Conservation (phyloP, 2,329 filamentous ascomycete species). For the Neocucurbitaria cava region DNA sequence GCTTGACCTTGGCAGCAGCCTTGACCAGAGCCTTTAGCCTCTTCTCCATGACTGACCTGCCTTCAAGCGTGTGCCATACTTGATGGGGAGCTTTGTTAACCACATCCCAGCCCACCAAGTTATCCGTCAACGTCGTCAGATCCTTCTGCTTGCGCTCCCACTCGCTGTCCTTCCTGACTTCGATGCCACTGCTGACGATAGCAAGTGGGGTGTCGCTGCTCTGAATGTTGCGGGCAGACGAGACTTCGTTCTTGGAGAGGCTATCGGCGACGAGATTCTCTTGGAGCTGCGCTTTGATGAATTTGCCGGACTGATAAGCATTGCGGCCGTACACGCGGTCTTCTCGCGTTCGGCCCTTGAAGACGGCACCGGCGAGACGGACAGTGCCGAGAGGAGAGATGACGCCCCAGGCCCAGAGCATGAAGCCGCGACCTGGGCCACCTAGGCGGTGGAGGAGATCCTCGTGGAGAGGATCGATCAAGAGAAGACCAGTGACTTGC, state of each 20-base stretch:
- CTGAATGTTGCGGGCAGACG: constrained; percentile 80
- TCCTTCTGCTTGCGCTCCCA: constrained; percentile 91
- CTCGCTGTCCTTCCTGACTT: constrained; percentile 68
- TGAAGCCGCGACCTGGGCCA: constrained; percentile 74
- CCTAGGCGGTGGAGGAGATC: constrained; percentile 76
- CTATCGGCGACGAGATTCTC: constrained; percentile 88
- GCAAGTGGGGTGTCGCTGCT: constrained; percentile 75
- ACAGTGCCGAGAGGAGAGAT: constrained; percentile 88
- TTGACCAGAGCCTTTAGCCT: constrained; percentile 73
- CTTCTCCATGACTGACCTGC: constrained; percentile 78
- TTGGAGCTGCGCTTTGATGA: constrained; percentile 89
- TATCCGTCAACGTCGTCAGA: constrained; percentile 78
- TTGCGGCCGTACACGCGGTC: constrained; percentile 85
- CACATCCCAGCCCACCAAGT: constrained; percentile 83
- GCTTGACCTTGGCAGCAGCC: constrained; percentile 25
- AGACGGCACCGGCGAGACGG: constrained; percentile 78
- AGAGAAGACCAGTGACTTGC: constrained; percentile 77
- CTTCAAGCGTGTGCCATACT: constrained; percentile 80
- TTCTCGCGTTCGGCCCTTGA: constrained; percentile 78
- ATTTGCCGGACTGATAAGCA: constrained; percentile 80
- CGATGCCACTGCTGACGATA: constrained; percentile 80
- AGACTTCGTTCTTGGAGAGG: constrained; percentile 82
- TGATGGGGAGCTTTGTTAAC: constrained; percentile 84
- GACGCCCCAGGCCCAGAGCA: constrained; percentile 84
- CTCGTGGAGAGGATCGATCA: constrained; percentile 91